Evolutionary conservation across 345 rosid genomes (phyloP), one percentile per base, ranked within the genome.

Genomic region (Eucalyptus urophylla): DNA sequence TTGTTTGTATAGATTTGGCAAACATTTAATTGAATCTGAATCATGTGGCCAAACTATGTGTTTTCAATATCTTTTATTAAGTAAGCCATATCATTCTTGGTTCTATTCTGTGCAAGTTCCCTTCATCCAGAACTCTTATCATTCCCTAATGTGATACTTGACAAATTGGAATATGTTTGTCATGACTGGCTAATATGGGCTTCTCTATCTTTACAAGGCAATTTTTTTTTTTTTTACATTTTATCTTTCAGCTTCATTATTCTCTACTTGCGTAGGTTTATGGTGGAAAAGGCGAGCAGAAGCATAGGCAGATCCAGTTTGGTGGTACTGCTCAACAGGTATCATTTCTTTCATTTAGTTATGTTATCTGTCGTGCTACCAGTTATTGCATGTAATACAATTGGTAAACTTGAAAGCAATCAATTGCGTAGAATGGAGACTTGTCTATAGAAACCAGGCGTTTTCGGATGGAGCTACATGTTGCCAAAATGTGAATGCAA

Each of bases 251-350:
- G 87, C 72, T 76, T 87, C 62, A 51, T 14, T 37, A 58, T 13
- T 72, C 45, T 89, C 81, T 49, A 17, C 17, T 76, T 90, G 72
- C 54, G 29, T 89, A 95, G 96, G 97, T 95, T 62, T 92, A 90
- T 89, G 96, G 97, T 80, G 95, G 95, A 80, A 94, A 94, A 91
- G 97, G 95, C 43, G 95, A 91, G 80, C 94, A 94, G 90, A 92
- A 92, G 33, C 94, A 91, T n/a, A 90, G 97, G 92, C 93, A 92
- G 85, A 92, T 94, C 90, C 97, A 93, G 88, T 94, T 95, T 89
- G 94, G 93, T 86, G 97, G 97, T 50, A 93, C 91, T 87, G 91
- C 96, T 54, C 93, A 94, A 51, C 96, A 95, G 95, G 97, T 95
- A 90, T 49, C 49, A 49, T 72, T 37, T 43, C 49, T 15, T 37